A percentile compares a stretch with the other conserved stretches of the same genome.
phyloP scores from a whole-genome alignment of 345 rosid species.

The Punica granatum region DNA sequence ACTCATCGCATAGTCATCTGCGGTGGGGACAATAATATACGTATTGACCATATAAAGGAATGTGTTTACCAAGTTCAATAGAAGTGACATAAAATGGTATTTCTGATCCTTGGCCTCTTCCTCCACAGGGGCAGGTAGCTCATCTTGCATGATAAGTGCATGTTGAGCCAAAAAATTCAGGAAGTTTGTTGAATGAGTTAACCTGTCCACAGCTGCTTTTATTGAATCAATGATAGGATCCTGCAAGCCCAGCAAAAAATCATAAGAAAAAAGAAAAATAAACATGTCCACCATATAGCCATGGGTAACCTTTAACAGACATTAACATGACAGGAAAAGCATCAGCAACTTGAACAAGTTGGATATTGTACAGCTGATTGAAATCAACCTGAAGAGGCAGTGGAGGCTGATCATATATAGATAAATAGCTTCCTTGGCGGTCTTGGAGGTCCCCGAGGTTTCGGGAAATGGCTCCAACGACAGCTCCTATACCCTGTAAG shows the following conservation, averaged over 20 bases:
- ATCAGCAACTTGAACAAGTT: slow-evolving; percentile 4
- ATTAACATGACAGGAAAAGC: background rate
- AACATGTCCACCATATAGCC: background rate
- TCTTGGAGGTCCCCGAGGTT: slow-evolving; percentile 98
- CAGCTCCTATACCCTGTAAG: slow-evolving; percentile 92
- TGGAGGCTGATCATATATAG: slow-evolving; percentile 87
- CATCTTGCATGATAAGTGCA: slow-evolving; percentile 97
- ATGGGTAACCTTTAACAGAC: background rate
- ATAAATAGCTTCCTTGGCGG: slow-evolving; percentile 85
- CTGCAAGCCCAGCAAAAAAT: slow-evolving; percentile 24
- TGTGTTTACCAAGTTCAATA: slow-evolving; percentile 78
- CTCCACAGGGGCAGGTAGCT: slow-evolving; percentile 68
- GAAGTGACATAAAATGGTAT: slow-evolving; percentile 83
- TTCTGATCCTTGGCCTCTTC: slow-evolving; percentile 56
- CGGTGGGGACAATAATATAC: slow-evolving; percentile 88
- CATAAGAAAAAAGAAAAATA: background rate
- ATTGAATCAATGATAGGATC: slow-evolving; percentile 82
- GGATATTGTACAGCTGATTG: slow-evolving; percentile 4
- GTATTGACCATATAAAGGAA: slow-evolving; percentile 97
- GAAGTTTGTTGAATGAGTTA: slow-evolving; percentile 73
- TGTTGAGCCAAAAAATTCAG: slow-evolving; percentile 90
- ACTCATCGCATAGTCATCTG: slow-evolving; percentile 86
- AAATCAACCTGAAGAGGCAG: slow-evolving; percentile 71
- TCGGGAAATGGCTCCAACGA: slow-evolving; percentile 95
- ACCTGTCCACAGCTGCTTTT: slow-evolving; percentile 82